Evolutionary conservation across 768 basidiomycete species (phyloP), one percentile per base, ranked within the genome.

Genomic region (Pleurotus tuoliensis): DNA sequence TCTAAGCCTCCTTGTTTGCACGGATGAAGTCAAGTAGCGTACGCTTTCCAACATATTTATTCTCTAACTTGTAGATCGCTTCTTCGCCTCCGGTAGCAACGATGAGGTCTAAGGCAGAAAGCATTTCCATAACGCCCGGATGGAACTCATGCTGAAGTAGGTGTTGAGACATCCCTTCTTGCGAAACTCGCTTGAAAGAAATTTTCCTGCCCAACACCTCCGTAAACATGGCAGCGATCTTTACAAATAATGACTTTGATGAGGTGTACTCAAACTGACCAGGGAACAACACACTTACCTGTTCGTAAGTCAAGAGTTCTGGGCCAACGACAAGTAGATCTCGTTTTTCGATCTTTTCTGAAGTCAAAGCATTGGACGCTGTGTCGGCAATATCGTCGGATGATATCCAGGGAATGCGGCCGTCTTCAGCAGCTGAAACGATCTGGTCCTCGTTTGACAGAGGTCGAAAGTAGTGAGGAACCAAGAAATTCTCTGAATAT

Each of bases 321-420:
- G 72, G 71, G 3, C 74, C 73, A 25, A 74, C 61, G 11, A 76
- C 63, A 34, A 67, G 61, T 12, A 61, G 62, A 13, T 71, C 68
- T 1, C 55, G 64, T 40, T 69, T 64, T 5, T 62, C 52, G 39
- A 59, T 67, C 30, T 63, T 60, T 15, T 65, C 58, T 20, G 64
- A 62, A 2, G 63, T 57, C 11, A 76, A 56, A 0, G 66, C 71
- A n/a, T 67, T 58, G 56, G 65, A 67, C 2, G 69, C 71, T 0
- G 63, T 68, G n/a, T 68, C 60, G 2, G 68, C 68, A 24, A 76
- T 71, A 50, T 74, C 73, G 5, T 72, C 66, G 1, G 64, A 64
- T 2, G 66, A 62, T 4, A 75, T 65, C 25, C 67, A 69, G 2
- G 70, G 66, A 3, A 69, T 44, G 9, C 62, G 59, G 15, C 69